Conservation (phyloP, 805 yeast species). For the Kodamaea kaohsiungensis region DNA sequence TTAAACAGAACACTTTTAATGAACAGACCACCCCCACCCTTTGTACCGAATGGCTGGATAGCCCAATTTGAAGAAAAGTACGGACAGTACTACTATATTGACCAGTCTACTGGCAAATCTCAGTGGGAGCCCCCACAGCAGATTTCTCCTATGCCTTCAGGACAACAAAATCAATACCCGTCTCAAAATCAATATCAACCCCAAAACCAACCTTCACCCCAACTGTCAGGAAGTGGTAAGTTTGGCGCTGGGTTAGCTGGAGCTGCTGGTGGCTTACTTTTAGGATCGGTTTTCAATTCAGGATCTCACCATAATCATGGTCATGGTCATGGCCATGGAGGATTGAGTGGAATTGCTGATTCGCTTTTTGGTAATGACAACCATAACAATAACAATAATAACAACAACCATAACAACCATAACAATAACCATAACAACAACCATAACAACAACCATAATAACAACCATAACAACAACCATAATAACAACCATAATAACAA, state of each 20-base stretch:
- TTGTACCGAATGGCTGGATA: slow-evolving; percentile 32
- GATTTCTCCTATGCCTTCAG: slow-evolving; percentile 4
- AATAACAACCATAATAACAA: too few species aligned
- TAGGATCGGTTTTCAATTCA: not conserved
- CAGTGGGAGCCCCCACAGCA: slow-evolving; percentile 27
- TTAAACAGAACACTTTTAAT: not conserved
- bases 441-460: not conserved
- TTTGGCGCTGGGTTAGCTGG: slow-evolving; percentile 3
- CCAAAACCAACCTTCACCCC: slow-evolving; percentile 4
- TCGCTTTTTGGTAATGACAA: not conserved
- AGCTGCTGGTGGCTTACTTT: not conserved
- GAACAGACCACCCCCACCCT: slow-evolving; percentile 14
- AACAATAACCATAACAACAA: not conserved
- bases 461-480: not conserved
- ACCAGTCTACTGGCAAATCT: slow-evolving; percentile 25
- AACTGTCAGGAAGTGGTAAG: not conserved
- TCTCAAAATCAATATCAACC: not conserved
- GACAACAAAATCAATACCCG: not conserved
- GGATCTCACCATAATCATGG: not conserved
- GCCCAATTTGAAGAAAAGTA: slow-evolving; percentile 38
- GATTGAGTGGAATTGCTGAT: not conserved
- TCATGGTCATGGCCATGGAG: not conserved
- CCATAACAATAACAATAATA: not conserved
- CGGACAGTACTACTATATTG: slow-evolving; percentile 26
- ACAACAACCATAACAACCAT: slow-evolving; percentile 2